Conservation (phyloP, 208 protist species). For the Leishmania tarentolae region DNA sequence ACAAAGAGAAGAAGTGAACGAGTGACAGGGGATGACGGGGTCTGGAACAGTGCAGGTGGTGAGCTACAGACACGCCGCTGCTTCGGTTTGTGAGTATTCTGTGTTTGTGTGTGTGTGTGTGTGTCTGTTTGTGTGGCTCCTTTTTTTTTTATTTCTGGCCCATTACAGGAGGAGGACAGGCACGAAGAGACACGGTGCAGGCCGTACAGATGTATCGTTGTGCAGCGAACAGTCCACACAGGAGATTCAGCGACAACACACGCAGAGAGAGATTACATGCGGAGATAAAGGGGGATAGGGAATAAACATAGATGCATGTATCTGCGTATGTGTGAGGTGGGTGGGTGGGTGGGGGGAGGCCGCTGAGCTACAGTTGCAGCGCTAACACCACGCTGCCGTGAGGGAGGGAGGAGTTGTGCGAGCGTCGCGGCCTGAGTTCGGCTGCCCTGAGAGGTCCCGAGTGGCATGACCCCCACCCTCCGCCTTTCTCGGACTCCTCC, state of each 20-base stretch:
- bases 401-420: no score
- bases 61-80: neutral
- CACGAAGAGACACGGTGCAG: neutral
- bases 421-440: no score
- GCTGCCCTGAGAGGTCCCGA: no score
- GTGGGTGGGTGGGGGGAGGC: no score
- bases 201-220: neutral
- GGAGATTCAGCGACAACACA: neutral
- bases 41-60: neutral
- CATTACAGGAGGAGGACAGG: neutral
- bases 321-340: no score
- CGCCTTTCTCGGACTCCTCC: neutral
- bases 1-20: neutral
- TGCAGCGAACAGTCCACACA: neutral
- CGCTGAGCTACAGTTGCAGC: no score
- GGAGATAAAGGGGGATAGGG: neutral
- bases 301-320: no score
- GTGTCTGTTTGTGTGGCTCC: neutral
- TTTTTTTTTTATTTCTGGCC: neutral
- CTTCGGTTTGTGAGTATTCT: neutral
- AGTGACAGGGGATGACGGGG: neutral
- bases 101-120: neutral
- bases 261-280: neutral
- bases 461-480: no score
- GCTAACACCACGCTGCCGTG: no score